phyloP scores from a whole-genome alignment of 148 eudicot species.

The Cornus controversa region DNA sequence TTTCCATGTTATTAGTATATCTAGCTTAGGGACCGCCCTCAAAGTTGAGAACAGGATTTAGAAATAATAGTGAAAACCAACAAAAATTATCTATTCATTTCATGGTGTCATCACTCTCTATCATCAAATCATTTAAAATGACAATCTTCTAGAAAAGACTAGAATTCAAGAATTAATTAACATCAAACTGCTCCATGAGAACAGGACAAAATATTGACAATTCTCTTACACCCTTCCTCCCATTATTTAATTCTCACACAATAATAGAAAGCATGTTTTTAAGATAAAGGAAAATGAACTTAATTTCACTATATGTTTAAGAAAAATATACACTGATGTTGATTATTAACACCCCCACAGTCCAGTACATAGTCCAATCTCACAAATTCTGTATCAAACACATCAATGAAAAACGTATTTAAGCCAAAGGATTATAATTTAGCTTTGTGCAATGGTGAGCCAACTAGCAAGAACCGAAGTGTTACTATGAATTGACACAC shows the following conservation, averaged over 20 bases:
- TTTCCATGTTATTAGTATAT: constrained; percentile 11
- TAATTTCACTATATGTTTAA: neutral
- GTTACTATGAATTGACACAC: neutral
- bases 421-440: neutral
- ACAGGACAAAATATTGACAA: neutral
- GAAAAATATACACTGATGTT: neutral
- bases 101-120: neutral
- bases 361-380: neutral
- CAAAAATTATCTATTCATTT: neutral
- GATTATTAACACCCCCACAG: neutral
- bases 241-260: neutral
- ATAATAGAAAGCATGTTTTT: neutral
- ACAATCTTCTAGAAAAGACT: neutral
- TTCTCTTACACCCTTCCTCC: neutral
- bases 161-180: neutral
- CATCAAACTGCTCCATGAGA: neutral
- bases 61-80: neutral
- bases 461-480: too few relatives aligned
- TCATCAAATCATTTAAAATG: neutral
- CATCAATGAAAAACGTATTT: neutral
- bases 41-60: constrained; percentile 10
- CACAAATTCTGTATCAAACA: neutral
- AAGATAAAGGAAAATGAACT: neutral
- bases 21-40: constrained; percentile 26
- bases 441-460: neutral